A percentile compares a stretch with the other conserved stretches of the same genome.
Evolutionary conservation across 1,284 basidiomycete genomes (phyloP).

Genomic region (Ustilago curta): DNA sequence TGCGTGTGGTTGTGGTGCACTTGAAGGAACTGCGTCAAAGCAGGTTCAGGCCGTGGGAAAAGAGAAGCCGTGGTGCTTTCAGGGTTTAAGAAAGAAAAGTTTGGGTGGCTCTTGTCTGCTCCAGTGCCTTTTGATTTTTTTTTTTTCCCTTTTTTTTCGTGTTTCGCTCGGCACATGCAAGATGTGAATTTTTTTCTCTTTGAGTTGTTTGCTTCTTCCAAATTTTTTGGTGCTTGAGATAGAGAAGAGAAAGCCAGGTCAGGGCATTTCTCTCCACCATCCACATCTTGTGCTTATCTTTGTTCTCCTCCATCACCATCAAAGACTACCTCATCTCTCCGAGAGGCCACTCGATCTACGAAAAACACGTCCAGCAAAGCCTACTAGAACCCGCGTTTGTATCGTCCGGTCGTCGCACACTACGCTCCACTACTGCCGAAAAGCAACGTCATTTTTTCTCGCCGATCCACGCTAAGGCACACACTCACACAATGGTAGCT

Average conservation of each 20-base stretch:
- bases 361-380: too few relatives aligned
- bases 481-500: conserved; percentile 18
- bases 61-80: too few relatives aligned
- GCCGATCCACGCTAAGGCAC: neutral
- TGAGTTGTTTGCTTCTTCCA: neutral
- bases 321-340: too few relatives aligned
- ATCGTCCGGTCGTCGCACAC: neutral
- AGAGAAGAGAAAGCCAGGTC: too few relatives aligned
- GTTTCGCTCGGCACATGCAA: conserved; percentile 1
- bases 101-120: conserved; percentile 1
- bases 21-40: too few relatives aligned
- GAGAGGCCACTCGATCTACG: too few relatives aligned
- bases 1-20: neutral
- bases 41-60: too few relatives aligned
- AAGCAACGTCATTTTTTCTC: neutral
- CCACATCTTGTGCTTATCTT: neutral
- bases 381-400: too few relatives aligned
- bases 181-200: conserved; percentile 2
- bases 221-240: neutral
- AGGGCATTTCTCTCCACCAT: neutral
- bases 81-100: neutral
- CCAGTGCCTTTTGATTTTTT: neutral
- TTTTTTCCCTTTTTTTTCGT: conserved; percentile 1
- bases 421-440: too few relatives aligned
- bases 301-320: neutral